Conservation (phyloP, 2,329 filamentous ascomycete species). For the Aschersonia sp. region DNA sequence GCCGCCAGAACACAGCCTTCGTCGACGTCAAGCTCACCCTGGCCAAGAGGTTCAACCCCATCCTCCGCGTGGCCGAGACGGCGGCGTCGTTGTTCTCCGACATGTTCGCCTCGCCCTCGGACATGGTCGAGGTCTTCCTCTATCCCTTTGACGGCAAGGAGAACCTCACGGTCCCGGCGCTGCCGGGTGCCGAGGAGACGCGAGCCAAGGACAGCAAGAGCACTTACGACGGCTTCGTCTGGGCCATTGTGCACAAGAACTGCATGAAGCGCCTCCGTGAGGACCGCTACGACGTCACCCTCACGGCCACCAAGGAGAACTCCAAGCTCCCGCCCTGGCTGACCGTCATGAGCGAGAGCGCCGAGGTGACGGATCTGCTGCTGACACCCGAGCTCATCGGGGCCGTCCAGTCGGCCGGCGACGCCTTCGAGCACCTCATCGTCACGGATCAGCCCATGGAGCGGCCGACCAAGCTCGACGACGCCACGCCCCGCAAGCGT, state of each 20-base stretch:
- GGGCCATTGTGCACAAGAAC: conserved; percentile 90
- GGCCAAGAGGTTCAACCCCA: conserved; percentile 77
- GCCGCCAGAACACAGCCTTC: conserved; percentile 85
- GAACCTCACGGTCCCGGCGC: conserved; percentile 54
- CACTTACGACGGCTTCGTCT: conserved; percentile 82
- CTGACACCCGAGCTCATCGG: conserved; percentile 78
- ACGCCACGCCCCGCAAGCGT: conserved; percentile 75
- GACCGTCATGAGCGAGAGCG: conserved; percentile 93
- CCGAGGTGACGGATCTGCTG: conserved; percentile 79
- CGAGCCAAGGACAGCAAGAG: conserved; percentile 46
- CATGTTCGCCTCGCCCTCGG: conserved; percentile 50
- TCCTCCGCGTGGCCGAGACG: conserved; percentile 45
- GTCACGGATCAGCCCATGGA: conserved; percentile 81
- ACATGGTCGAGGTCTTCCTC: conserved; percentile 61
- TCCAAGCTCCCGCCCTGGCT: conserved; percentile 79
- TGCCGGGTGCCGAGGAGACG: conserved; percentile 41
- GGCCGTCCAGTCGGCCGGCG: conserved; percentile 65
- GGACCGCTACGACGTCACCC: conserved; percentile 84
- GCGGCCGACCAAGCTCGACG: conserved; percentile 72
- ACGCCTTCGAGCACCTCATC: conserved; percentile 71
- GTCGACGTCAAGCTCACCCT: conserved; percentile 73
- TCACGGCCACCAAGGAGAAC: conserved; percentile 88
- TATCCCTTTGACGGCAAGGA: conserved; percentile 94
- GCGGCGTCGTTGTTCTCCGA: conserved; percentile 68
- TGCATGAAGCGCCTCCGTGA: conserved; percentile 81